A percentile compares a stretch with the other conserved stretches of the same genome.
phyloP scores from a whole-genome alignment of 768 basidiomycete species.

The Cystofilobasidium macerans region DNA sequence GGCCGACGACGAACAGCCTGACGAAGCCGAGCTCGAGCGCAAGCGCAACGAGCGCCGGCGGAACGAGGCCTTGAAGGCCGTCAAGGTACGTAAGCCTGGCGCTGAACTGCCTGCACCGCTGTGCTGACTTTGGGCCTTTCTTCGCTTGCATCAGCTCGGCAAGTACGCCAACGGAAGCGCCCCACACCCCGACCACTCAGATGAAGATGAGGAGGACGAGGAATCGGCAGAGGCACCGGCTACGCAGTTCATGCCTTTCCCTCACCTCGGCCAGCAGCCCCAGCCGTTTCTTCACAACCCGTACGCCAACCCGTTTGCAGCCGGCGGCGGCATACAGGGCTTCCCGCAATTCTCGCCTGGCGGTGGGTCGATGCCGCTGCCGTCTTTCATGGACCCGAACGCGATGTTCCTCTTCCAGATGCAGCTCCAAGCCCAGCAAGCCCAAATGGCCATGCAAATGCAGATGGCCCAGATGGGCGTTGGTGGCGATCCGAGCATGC shows the following conservation, averaged over 20 bases:
- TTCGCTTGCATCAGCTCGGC: conserved; percentile 10
- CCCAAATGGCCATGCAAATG: conserved; percentile 26
- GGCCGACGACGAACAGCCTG: neutral
- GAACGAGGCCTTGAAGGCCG: conserved; percentile 23
- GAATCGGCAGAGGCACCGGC: neutral
- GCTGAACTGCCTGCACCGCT: neutral
- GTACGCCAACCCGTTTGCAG: neutral
- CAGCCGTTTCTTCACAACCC: neutral
- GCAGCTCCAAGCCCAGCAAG: conserved; percentile 25
- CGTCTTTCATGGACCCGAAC: conserved; percentile 5
- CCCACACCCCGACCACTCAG: conserved; percentile 1
- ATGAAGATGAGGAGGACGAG: conserved; percentile 7
- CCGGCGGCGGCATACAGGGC: neutral
- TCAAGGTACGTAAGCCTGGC: conserved; percentile 11
- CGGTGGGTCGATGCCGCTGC: neutral
- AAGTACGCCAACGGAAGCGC: conserved; percentile 20
- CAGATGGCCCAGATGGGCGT: conserved; percentile 16
- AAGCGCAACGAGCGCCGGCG: conserved; percentile 22
- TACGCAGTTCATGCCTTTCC: neutral
- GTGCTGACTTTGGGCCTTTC: neutral
- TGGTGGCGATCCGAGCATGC: conserved; percentile 21
- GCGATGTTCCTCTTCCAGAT: conserved; percentile 15
- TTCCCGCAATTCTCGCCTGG: neutral
- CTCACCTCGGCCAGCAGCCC: no score
- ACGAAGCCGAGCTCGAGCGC: conserved; percentile 16